Base-by-base conservation (phyloP, 345 rosid species). In the Raphanus sativus region DNA sequence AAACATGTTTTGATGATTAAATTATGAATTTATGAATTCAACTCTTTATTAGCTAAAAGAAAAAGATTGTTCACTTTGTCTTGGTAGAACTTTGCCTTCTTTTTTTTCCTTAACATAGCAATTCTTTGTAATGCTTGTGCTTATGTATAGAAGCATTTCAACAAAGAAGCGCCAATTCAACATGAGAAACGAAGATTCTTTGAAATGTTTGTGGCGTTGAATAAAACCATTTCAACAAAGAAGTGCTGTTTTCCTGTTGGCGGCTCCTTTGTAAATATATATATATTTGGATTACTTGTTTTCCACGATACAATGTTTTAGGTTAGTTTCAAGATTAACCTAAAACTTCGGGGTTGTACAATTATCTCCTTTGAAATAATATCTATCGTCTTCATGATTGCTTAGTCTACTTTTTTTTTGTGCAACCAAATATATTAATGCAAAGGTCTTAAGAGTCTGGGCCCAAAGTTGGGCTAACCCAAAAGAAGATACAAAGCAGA, bases 71-170 rank as follows among this genome's bases (percentile, higher is more conserved):
- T 8, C 40, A 7, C 9, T 34, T 8, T 34, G 10, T 34, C 40
- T 34, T 34, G 40, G 40, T 34, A 8, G 10, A 34, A 34, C 10
- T 34, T 33, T 33, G 21, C 2, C 8, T 7, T 33, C 21, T 21
- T 33, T 6, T 34, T 40, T 40, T 10, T 33, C 36, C 40, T 40
- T 10, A 40, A 10, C 12, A 13, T n/a, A 50, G 55, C 55, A 50
- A 50, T n/a, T 50, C 55, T 50, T n/a, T 50, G 55, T n/a, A 50
- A 50, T n/a, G 17, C 17, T 50, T 50, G 54, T 48, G 6, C 52
- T 42, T 42, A 42, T 42, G 15, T 2, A 42, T 42, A 42, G 75
- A 89, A 87, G 24, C 54, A 12, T 50, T 50, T 50, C 55, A 50
- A 50, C 21, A 50, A n/a, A 50, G 21, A n/a, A 50, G 55, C n/a